Evolutionary conservation across 2,329 filamentous ascomycete species (phyloP), one percentile per base, ranked within the genome.

Genomic region (Annulohypoxylon truncatum): DNA sequence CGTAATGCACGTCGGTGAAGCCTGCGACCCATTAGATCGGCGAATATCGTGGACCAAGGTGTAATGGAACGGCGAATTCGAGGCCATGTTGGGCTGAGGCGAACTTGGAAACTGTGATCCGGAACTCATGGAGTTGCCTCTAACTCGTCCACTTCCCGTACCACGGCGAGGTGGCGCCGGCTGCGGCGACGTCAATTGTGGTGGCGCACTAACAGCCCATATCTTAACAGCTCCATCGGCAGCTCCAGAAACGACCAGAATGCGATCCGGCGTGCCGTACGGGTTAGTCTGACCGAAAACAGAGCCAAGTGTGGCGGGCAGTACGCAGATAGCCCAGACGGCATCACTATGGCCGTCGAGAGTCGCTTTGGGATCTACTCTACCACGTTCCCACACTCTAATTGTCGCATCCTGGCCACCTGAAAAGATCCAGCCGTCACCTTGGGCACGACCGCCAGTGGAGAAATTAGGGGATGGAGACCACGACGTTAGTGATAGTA

Each of bases 401-500:
- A 99, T 90, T 5, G 93, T 97, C 15, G 92, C 89, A 79, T 99
- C 96, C 77, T 97, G 94, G 3, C 96, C 96, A 66, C 96, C 96
- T 4, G 95, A 98, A 79, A 99, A 99, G 70, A 99, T 94, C 96
- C 96, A 99, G 26, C 96, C 96, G 73, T 98, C 96, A 29, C 95
- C 95, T 73, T 92, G 89, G 6, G 92, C 93, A 68, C 94, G 89
- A 5, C 94, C 94, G 33, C 94, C 93, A 15, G 93, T 96, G 6
- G 93, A 92, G 77, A 97, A 97, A 75, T 92, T 96, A 24, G 92
- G 92, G 1, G 93, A 90, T 1, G 93, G 90, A 1, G 93, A 94
- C 85, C 93, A 97, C 2, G 95, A 92, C 0, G 95, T 90, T 24
- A 99, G 82, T 44, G 89, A 93, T 40, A 96, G 92, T 2, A 99